Conservation (phyloP, 75 land plant species). For the Isoetes taiwanensis region DNA sequence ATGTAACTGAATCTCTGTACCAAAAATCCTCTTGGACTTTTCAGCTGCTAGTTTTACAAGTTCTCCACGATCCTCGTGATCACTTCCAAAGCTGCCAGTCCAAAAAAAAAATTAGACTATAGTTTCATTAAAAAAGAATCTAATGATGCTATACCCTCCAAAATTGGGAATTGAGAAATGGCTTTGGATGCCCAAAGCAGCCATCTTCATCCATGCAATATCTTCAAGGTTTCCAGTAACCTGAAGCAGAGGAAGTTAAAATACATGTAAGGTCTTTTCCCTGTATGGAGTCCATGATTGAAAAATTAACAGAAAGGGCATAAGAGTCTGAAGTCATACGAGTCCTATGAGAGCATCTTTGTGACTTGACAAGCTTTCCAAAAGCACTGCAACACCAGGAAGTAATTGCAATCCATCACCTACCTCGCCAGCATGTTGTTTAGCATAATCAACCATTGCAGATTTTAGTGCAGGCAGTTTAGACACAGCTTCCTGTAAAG, state of each 20-base stretch:
- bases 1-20: slow-evolving; percentile 19
- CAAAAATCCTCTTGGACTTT: slow-evolving; percentile 17
- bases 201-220: slow-evolving; percentile 48
- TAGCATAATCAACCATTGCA: slow-evolving; percentile 32
- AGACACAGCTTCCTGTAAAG: slow-evolving; percentile 20
- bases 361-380: slow-evolving; percentile 20
- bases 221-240: slow-evolving; percentile 37
- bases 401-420: slow-evolving; percentile 34
- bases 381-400: slow-evolving; percentile 23
- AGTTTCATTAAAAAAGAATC: too few relatives aligned
- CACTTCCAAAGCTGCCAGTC: slow-evolving; percentile 43
- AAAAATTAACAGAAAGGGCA: background rate
- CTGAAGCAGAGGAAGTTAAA: background rate
- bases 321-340: slow-evolving; percentile 14
- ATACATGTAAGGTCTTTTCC: background rate
- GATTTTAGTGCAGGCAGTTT: slow-evolving; percentile 30
- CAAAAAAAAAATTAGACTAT: background rate
- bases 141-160: too few relatives aligned
- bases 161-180: slow-evolving; percentile 33
- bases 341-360: slow-evolving; percentile 20
- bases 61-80: slow-evolving; percentile 29
- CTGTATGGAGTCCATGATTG: background rate
- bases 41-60: slow-evolving; percentile 25
- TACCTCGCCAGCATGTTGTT: slow-evolving; percentile 17
- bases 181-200: slow-evolving; percentile 22